Conservation (phyloP, 2,329 filamentous ascomycete genomes). For the Aspergillus ochraceus region DNA sequence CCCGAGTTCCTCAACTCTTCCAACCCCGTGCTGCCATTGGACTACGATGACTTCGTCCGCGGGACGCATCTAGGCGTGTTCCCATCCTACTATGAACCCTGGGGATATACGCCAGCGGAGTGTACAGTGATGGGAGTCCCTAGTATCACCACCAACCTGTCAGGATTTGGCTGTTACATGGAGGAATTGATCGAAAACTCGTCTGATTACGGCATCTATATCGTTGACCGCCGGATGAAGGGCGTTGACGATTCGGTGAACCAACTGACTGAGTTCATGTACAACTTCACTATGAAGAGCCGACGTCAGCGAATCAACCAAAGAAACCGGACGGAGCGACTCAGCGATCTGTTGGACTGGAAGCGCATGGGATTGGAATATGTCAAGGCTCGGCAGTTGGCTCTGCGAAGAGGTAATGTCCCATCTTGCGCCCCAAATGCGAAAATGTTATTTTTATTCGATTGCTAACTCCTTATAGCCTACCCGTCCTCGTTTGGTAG, state of each 20-base stretch:
- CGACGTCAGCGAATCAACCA: conserved; percentile 98
- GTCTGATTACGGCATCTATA: conserved; percentile 97
- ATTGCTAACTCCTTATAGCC: conserved; percentile 49
- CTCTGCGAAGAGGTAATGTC: conserved; percentile 66
- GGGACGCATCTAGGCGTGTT: conserved; percentile 96
- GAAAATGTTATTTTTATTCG: neutral
- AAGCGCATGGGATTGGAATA: conserved; percentile 99
- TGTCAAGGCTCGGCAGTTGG: conserved; percentile 92
- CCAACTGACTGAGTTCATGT: conserved; percentile 89
- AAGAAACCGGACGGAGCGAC: conserved; percentile 89
- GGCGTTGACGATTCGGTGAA: conserved; percentile 97
- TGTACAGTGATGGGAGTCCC: conserved; percentile 99
- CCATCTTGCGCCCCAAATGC: neutral
- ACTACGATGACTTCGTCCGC: conserved; percentile 98
- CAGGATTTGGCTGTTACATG: conserved; percentile 99
- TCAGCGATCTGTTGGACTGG: conserved; percentile 96
- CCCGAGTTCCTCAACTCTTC: conserved; percentile 95
- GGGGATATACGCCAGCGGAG: conserved; percentile 97
- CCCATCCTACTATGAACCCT: conserved; percentile 97
- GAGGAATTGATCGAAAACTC: conserved; percentile 98
- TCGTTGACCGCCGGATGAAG: conserved; percentile 92
- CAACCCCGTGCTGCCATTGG: conserved; percentile 90
- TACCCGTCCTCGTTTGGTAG: conserved; percentile 82
- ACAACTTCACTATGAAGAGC: conserved; percentile 89
- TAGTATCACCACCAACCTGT: conserved; percentile 96